Conservation (phyloP, 1,139 yeast genomes). For the Meyerozyma carpophila region DNA sequence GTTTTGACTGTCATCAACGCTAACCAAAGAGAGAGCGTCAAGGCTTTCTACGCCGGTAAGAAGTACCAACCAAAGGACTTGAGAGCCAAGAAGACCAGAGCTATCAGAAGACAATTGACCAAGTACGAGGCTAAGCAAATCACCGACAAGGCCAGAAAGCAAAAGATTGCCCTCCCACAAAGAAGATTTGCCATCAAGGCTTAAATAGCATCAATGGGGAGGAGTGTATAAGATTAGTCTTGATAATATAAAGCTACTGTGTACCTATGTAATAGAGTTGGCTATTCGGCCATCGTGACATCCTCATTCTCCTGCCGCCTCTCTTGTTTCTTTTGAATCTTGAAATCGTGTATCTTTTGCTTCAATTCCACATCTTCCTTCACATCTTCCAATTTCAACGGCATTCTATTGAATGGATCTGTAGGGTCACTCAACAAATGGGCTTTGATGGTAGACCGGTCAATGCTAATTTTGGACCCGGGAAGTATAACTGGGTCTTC, state of each 20-base stretch:
- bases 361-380: constrained; percentile 67
- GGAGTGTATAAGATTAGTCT: constrained; percentile 4
- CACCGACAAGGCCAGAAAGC: constrained; percentile 90
- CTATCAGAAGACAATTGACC: constrained; percentile 96
- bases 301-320: constrained; percentile 9
- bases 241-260: constrained; percentile 6
- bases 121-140: constrained; percentile 74
- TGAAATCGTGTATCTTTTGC: constrained; percentile 56
- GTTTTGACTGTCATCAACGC: constrained; percentile 95
- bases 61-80: constrained; percentile 97
- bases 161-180: constrained; percentile 93
- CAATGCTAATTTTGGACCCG: constrained; percentile 75
- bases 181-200: constrained; percentile 99
- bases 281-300: constrained; percentile 13
- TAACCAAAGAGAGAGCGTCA: constrained; percentile 94
- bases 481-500: constrained; percentile 94
- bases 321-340: constrained; percentile 27
- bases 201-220: constrained; percentile 36
- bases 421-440: constrained; percentile 92
- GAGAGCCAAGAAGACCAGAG: constrained; percentile 99
- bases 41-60: constrained; percentile 94
- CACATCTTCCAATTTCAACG: constrained; percentile 84
- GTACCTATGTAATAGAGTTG: background rate
- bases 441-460: constrained; percentile 85
- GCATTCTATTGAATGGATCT: constrained; percentile 94